These are phyloP conservation scores for Rhytidiadelphus loreus DNA, from an alignment of 225 moss, liverwort and hornwort species.

Conservation along the genomic window DNA sequence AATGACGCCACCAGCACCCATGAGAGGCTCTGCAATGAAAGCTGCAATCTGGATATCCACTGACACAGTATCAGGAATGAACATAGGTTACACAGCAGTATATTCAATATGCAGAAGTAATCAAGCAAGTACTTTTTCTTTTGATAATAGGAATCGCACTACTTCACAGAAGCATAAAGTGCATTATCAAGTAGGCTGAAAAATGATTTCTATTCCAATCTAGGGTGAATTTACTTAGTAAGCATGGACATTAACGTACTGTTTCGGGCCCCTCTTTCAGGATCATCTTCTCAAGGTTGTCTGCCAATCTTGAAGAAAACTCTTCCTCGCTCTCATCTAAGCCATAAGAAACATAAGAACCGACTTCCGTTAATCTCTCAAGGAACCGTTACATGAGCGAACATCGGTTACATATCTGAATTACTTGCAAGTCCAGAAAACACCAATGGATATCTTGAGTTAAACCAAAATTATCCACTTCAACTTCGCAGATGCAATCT, in stretches of 20 bases:
- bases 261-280: slow-evolving; percentile 81
- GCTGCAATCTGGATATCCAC: slow-evolving; percentile 75
- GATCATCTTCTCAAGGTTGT: slow-evolving; percentile 76
- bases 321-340: slow-evolving; percentile 94
- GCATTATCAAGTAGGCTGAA: not conserved
- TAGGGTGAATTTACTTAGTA: not conserved
- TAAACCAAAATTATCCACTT: not conserved
- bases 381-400: not conserved
- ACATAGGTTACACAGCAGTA: not conserved
- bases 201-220: not conserved
- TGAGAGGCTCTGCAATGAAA: slow-evolving; percentile 88
- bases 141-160: not conserved
- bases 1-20: slow-evolving; percentile 95
- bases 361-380: not conserved
- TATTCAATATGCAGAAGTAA: not conserved
- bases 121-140: not conserved
- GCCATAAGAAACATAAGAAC: not conserved
- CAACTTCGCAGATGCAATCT: not conserved
- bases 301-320: slow-evolving; percentile 73
- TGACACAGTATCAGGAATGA: not conserved
- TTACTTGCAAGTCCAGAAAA: not conserved
- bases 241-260: slow-evolving; percentile 18
- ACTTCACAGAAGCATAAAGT: not conserved
- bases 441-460: not conserved
- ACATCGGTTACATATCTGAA: not conserved